Percentiles rank a stretch among this genome's conserved stretches.
Evolutionary conservation across 345 rosid species (phyloP).

Genomic region (Salix brachista): DNA sequence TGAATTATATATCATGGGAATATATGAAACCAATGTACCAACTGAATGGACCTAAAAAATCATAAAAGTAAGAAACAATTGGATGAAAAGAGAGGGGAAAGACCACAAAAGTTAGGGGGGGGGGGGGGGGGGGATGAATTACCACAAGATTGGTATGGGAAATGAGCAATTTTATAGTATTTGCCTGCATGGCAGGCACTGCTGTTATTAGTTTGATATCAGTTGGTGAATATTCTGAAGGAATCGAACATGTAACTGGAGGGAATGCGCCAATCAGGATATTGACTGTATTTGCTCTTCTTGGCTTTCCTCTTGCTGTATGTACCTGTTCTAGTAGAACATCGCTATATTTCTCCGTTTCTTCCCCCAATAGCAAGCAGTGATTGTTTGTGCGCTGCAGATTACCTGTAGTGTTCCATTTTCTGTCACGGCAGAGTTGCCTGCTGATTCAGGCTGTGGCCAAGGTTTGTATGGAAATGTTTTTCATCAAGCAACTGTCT

Average conservation of each 20-base stretch:
- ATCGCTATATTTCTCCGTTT: not conserved
- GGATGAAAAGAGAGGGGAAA: not conserved
- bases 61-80: not conserved
- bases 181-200: constrained; percentile 80
- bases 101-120: not conserved
- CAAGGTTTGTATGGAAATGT: constrained; percentile 52
- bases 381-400: constrained; percentile 39
- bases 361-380: not conserved
- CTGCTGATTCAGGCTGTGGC: constrained; percentile 95
- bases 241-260: constrained; percentile 52
- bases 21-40: not conserved
- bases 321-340: constrained; percentile 24
- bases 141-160: constrained; percentile 76
- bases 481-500: not conserved
- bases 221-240: constrained; percentile 44
- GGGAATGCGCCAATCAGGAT: constrained; percentile 57
- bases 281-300: constrained; percentile 73
- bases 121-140: too few species aligned
- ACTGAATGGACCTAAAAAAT: not conserved
- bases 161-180: constrained; percentile 74
- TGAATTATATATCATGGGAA: not conserved
- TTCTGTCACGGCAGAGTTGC: constrained; percentile 87
- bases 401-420: constrained; percentile 91
- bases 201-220: constrained; percentile 77
- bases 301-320: constrained; percentile 97